Conservation (phyloP, 208 protist genomes). For the Herpetomonas samuelpessoai region DNA sequence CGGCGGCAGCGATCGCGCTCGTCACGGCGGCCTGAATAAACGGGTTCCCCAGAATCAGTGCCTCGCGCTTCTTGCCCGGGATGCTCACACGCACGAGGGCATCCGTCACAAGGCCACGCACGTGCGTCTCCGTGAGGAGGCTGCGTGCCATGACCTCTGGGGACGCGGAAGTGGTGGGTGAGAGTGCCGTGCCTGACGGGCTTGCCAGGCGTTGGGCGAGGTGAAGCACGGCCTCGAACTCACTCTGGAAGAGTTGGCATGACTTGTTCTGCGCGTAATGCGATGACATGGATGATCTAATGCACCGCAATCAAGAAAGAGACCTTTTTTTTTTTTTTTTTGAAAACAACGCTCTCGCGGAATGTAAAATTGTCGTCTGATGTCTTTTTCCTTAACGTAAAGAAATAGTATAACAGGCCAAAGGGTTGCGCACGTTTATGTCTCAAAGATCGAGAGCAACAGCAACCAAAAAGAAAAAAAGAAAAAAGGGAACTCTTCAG, state of each 20-base stretch:
- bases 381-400: background rate
- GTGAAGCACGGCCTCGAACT: constrained; percentile 55
- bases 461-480: constrained; percentile 5
- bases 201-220: constrained; percentile 33
- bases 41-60: constrained; percentile 46
- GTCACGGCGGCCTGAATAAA: constrained; percentile 50
- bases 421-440: too few relatives aligned
- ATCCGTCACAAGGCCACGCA: constrained; percentile 36
- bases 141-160: too few relatives aligned
- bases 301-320: background rate
- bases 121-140: constrained; percentile 45
- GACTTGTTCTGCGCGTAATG: constrained; percentile 41
- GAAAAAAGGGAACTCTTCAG: background rate
- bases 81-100: constrained; percentile 59
- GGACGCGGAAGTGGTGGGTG: too few relatives aligned
- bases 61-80: constrained; percentile 34
- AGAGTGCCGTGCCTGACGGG: too few relatives aligned
- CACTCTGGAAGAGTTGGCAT: constrained; percentile 55
- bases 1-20: too few relatives aligned
- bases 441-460: too few relatives aligned
- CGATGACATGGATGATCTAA: constrained; percentile 37
- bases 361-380: background rate
- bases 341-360: background rate
- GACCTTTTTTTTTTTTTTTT: constrained; percentile 2
- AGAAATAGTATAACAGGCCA: background rate